phyloP scores from a whole-genome alignment of 2,329 filamentous ascomycete genomes.

The Coniochaeta prunicola region DNA sequence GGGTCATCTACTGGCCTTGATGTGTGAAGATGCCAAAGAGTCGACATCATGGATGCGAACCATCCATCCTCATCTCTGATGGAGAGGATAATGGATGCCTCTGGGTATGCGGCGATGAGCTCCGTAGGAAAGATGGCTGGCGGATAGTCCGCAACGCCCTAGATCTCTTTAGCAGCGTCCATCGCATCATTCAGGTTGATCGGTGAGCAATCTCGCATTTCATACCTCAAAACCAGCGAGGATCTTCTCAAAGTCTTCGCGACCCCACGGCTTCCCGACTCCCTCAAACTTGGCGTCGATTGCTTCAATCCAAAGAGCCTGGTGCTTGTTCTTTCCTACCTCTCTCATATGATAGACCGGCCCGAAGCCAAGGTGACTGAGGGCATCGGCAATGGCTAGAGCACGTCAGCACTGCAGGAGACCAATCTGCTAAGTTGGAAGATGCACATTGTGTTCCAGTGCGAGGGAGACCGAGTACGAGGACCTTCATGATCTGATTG shows the following conservation, averaged over 20 bases:
- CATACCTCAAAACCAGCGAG: slow-evolving; percentile 21
- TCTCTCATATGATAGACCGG: slow-evolving; percentile 27
- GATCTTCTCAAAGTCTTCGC: slow-evolving; percentile 24
- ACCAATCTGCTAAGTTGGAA: not conserved
- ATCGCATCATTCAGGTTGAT: not conserved
- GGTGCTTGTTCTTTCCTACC: slow-evolving; percentile 22
- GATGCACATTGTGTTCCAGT: slow-evolving; percentile 23
- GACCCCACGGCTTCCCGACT: slow-evolving; percentile 5
- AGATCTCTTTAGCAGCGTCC: not conserved
- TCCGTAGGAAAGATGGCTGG: slow-evolving; percentile 42
- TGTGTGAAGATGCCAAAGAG: slow-evolving; percentile 15
- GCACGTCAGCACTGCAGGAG: not conserved
- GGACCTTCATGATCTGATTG: slow-evolving; percentile 19
- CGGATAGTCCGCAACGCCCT: slow-evolving; percentile 21
- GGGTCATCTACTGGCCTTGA: slow-evolving; percentile 7
- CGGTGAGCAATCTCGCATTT: not conserved
- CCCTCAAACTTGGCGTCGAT: slow-evolving; percentile 23
- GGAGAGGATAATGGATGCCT: slow-evolving; percentile 54
- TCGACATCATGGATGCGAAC: slow-evolving; percentile 36
- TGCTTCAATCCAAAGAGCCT: slow-evolving; percentile 24
- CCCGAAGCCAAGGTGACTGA: slow-evolving; percentile 18
- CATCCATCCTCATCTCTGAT: slow-evolving; percentile 51
- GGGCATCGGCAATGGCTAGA: slow-evolving; percentile 21
- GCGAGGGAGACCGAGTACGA: slow-evolving; percentile 23
- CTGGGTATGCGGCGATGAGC: slow-evolving; percentile 53